Evolutionary conservation across 345 rosid species (phyloP), one percentile per base, ranked within the genome.

Genomic region (Acer negundo): DNA sequence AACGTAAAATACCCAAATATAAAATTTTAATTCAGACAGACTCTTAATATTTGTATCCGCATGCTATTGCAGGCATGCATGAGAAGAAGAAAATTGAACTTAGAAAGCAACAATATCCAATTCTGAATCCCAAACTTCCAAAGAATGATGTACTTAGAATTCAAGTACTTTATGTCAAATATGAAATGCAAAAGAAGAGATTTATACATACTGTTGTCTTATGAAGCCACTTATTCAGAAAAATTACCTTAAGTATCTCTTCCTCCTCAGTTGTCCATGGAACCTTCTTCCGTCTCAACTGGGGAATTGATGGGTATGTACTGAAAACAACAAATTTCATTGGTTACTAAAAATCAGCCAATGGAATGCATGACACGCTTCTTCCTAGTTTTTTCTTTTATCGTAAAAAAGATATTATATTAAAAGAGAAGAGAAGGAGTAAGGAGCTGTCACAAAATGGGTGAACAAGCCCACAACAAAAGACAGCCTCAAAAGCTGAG

Each of bases 251-350:
- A 9, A 84, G 86, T 42, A 72, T 77, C 73, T 84, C 80, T 78
- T 85, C 90, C 75, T 87, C 89, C 56, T 78, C 46, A 24, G 74
- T 70, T 35, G 84, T 86, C 92, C 89, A 85, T 7, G 78, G 79
- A 74, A 81, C 55, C 69, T 64, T 84, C 70, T 77, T 85, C 47
- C 86, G 75, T 79, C 83, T 86, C 77, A 19, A 68, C 68, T 65
- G 83, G 62, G 80, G 81, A 22, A 24, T 63, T 26, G 73, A 44
- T 11, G 89, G 82, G 75, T 53, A 75, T 46, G 74, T 56, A 59
- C 89, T 84, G 82, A 78, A 40, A 69, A 68, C 42, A 66, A 59
- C 67, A 75, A 9, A 22, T 68, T 53, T 67, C 40, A n/a, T 8
- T 19, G 55, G 16, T 38, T 11, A 35, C 24, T 15, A 26, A 26